phyloP scores from a whole-genome alignment of 1,284 basidiomycete species.

The Moesziomyces aphidis region DNA sequence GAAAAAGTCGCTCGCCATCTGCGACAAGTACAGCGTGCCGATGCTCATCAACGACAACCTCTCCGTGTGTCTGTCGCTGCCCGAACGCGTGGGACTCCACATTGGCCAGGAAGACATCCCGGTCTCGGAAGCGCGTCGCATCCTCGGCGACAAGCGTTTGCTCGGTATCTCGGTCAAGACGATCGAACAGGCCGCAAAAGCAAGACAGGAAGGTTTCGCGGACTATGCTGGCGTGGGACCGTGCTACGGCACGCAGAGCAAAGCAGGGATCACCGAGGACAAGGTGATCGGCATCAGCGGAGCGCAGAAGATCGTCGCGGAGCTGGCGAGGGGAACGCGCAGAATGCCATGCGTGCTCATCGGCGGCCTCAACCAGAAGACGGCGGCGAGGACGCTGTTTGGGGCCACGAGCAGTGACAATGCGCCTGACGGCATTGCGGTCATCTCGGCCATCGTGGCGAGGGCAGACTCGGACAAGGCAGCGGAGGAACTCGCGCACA shows the following conservation, averaged over 20 bases:
- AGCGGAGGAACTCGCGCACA: constrained; percentile 69
- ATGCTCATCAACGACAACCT: constrained; percentile 80
- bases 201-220: constrained; percentile 66
- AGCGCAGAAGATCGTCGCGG: constrained; percentile 48
- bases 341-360: constrained; percentile 63
- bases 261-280: constrained; percentile 62
- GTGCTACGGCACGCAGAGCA: constrained; percentile 67
- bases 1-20: constrained; percentile 77
- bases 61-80: constrained; percentile 55
- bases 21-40: constrained; percentile 83
- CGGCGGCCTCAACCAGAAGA: constrained; percentile 62
- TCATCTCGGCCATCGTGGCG: constrained; percentile 88
- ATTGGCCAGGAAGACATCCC: constrained; percentile 92
- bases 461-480: constrained; percentile 75
- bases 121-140: constrained; percentile 73
- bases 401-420: constrained; percentile 46
- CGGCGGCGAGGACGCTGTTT: constrained; percentile 56
- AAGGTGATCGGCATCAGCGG: constrained; percentile 55
- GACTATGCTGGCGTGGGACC: constrained; percentile 89
- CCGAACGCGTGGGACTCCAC: constrained; percentile 81
- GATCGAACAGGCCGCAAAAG: constrained; percentile 47
- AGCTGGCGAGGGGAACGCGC: constrained; percentile 13
- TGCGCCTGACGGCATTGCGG: constrained; percentile 77
- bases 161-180: constrained; percentile 86
- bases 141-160: constrained; percentile 77